Conservation (phyloP, 2,329 filamentous ascomycete species). For the Macrophomina phaseolina region DNA sequence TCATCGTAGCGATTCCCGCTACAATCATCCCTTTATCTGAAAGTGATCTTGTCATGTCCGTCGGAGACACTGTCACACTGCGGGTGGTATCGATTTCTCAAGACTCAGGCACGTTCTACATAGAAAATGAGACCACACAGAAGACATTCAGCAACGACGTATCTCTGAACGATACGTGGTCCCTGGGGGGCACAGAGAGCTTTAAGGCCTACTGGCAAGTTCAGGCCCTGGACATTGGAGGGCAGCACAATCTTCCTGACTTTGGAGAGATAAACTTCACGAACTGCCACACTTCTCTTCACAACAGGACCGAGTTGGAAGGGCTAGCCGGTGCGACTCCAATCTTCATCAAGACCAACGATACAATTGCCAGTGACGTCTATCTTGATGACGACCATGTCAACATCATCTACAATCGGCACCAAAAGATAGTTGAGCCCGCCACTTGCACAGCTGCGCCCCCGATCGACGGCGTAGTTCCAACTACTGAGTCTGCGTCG, state of each 20-base stretch:
- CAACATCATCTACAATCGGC: constrained; percentile 10
- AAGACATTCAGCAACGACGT: constrained; percentile 57
- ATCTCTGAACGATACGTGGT: background rate
- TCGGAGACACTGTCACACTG: constrained; percentile 52
- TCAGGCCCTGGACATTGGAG: too few relatives aligned
- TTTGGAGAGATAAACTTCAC: constrained; percentile 26
- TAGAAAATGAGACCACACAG: constrained; percentile 61
- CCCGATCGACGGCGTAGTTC: background rate
- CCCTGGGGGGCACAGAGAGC: too few relatives aligned
- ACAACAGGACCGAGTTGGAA: constrained; percentile 52
- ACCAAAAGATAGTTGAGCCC: background rate
- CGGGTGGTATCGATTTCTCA: constrained; percentile 47
- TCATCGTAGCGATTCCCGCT: too few relatives aligned
- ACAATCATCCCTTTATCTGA: background rate
- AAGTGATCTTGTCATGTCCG: constrained; percentile 40
- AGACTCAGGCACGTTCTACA: constrained; percentile 51
- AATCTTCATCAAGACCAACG: background rate
- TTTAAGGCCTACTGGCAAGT: too few relatives aligned
- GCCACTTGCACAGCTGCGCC: background rate
- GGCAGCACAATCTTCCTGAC: background rate
- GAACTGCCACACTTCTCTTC: constrained; percentile 33
- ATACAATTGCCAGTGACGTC: background rate
- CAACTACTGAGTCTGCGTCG: background rate
- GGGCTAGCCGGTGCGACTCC: constrained; percentile 47
- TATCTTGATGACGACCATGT: constrained; percentile 1